phyloP scores from a whole-genome alignment of 179 eudicot species.

The Camellia oleifera region DNA sequence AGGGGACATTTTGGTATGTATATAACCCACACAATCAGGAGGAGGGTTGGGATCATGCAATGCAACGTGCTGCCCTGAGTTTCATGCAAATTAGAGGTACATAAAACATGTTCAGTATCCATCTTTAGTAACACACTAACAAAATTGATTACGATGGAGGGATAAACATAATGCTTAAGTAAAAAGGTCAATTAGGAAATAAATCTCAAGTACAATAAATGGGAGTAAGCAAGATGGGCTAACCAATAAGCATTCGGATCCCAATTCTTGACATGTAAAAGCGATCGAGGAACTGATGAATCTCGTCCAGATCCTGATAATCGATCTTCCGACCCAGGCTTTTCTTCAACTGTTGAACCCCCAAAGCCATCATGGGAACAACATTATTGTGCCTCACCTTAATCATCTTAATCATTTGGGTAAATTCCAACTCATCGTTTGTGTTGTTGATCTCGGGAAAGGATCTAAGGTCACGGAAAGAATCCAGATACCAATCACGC shows the following conservation, averaged over 20 bases:
- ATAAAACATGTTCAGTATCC: slow-evolving; percentile 9
- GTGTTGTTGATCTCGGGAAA: slow-evolving; percentile 71
- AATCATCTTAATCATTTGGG: slow-evolving; percentile 81
- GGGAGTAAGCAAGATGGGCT: slow-evolving; percentile 19
- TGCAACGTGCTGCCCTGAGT: slow-evolving; percentile 91
- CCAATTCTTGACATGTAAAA: slow-evolving; percentile 97
- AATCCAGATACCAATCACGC: slow-evolving; percentile 95
- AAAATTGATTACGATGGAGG: background rate
- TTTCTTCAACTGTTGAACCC: slow-evolving; percentile 90
- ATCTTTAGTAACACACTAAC: background rate
- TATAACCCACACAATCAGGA: slow-evolving; percentile 75
- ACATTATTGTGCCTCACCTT: slow-evolving; percentile 97
- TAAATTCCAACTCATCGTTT: slow-evolving; percentile 74
- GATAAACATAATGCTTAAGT: slow-evolving; percentile 2
- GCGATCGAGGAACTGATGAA: slow-evolving; percentile 93
- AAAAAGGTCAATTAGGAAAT: background rate
- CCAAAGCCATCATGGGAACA: slow-evolving; percentile 94
- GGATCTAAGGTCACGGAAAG: slow-evolving; percentile 86
- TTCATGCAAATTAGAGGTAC: slow-evolving; percentile 18
- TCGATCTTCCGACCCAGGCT: slow-evolving; percentile 55
- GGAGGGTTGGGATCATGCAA: slow-evolving; percentile 83
- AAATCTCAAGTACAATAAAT: background rate
- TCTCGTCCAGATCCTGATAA: slow-evolving; percentile 64
- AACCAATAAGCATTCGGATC: slow-evolving; percentile 96
- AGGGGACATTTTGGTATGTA: slow-evolving; percentile 96